phyloP scores from a whole-genome alignment of 1,284 basidiomycete genomes.

The Malassezia arunalokei region DNA sequence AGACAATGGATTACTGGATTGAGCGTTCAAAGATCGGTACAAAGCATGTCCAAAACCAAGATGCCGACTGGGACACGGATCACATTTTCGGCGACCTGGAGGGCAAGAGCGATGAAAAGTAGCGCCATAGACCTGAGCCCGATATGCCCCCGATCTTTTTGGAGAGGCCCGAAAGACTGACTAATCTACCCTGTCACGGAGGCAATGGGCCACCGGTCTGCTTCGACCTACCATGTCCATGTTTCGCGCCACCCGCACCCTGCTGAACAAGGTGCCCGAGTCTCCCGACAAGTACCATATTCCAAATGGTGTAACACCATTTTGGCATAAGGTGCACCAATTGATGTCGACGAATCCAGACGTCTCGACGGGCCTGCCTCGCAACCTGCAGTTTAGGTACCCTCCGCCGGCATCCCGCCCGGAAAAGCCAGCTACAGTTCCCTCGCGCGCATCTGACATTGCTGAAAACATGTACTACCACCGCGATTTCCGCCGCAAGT shows the following conservation, averaged over 20 bases:
- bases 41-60: slow-evolving; percentile 12
- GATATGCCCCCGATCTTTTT: not conserved
- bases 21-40: slow-evolving; percentile 23
- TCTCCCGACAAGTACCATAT: slow-evolving; percentile 39
- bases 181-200: not conserved
- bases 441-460: slow-evolving; percentile 52
- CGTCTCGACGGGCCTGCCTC: slow-evolving; percentile 75
- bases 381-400: slow-evolving; percentile 59
- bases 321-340: slow-evolving; percentile 43
- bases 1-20: slow-evolving; percentile 29
- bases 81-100: slow-evolving; percentile 14
- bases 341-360: slow-evolving; percentile 56
- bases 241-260: slow-evolving; percentile 23
- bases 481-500: slow-evolving; percentile 79
- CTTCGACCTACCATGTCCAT: slow-evolving; percentile 13
- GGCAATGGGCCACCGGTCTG: not conserved
- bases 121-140: not conserved
- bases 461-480: slow-evolving; percentile 60
- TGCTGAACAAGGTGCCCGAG: slow-evolving; percentile 24
- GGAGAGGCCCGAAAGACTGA: not conserved
- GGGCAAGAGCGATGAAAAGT: not conserved
- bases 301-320: slow-evolving; percentile 40
- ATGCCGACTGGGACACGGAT: slow-evolving; percentile 18
- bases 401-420: slow-evolving; percentile 75
- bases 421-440: slow-evolving; percentile 71